These are phyloP conservation scores for Pseudocercospora vitis DNA, from an alignment of 2,329 filamentous ascomycete species.

Conservation along the genomic window DNA sequence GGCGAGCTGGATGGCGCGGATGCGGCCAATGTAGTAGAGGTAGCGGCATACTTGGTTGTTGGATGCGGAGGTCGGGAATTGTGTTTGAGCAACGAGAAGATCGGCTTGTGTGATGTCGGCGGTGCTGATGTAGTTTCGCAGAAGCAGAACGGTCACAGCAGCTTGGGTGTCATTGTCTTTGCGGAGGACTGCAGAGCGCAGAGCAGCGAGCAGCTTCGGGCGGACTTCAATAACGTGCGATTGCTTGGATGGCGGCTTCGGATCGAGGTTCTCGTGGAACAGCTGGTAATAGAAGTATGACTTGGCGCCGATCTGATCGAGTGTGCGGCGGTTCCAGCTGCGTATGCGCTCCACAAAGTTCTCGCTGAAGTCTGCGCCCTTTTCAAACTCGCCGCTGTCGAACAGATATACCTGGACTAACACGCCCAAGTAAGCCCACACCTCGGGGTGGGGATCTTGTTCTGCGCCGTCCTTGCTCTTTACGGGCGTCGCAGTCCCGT, in stretches of 20 bases:
- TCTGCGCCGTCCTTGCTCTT: conserved; percentile 28
- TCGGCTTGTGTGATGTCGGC: conserved; percentile 97
- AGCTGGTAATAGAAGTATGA: conserved; percentile 98
- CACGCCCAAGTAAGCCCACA: conserved; percentile 42
- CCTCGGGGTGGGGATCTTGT: conserved; percentile 38
- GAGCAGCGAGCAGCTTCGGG: conserved; percentile 78
- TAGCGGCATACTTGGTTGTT: conserved; percentile 99
- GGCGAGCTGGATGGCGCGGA: conserved; percentile 90
- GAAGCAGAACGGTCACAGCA: conserved; percentile 87
- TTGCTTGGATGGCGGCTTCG: conserved; percentile 82
- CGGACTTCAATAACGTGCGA: conserved; percentile 85
- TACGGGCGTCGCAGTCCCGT: conserved; percentile 19
- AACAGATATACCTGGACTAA: conserved; percentile 69
- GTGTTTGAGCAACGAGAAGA: conserved; percentile 89
- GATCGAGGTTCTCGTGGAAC: conserved; percentile 88
- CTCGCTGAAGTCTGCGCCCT: conserved; percentile 80
- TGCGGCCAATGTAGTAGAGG: conserved; percentile 94
- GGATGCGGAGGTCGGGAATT: conserved; percentile 88
- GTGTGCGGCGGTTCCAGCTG: conserved; percentile 83
- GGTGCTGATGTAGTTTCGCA: conserved; percentile 93
- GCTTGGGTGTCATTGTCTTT: conserved; percentile 98
- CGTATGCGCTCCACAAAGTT: conserved; percentile 82
- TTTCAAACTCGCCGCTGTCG: conserved; percentile 77
- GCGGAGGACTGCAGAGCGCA: conserved; percentile 91
- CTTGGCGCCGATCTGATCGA: conserved; percentile 90